Conservation (phyloP, 345 rosid species). For the Arabis hirsuta region DNA sequence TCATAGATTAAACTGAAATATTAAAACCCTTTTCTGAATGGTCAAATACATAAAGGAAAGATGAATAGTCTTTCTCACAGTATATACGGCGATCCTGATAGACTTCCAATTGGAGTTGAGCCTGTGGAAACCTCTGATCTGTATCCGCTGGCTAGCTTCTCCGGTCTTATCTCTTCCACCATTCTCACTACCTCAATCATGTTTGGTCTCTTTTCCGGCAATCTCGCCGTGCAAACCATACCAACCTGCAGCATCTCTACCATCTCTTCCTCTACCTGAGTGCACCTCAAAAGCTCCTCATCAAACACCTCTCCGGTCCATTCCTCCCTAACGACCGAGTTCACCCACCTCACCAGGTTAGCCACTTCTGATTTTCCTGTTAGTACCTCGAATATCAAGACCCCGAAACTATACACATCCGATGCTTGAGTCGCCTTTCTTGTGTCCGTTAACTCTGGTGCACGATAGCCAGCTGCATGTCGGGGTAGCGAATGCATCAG, state of each 20-base stretch:
- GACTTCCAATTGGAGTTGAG: conserved; percentile 48
- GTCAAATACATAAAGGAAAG: conserved; percentile 29
- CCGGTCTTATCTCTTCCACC: conserved; percentile 71
- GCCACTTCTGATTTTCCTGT: conserved; percentile 79
- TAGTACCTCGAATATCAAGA: conserved; percentile 81
- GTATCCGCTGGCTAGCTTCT: conserved; percentile 48
- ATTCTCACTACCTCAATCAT: conserved; percentile 67
- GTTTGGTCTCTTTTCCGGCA: conserved; percentile 81
- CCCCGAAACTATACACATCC: conserved; percentile 88
- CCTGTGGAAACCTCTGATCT: conserved; percentile 53
- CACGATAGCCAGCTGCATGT: conserved; percentile 79
- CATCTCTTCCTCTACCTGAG: conserved; percentile 96
- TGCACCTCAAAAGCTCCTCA: conserved; percentile 74
- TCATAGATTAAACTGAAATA: conserved; percentile 27
- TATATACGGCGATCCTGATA: conserved; percentile 51
- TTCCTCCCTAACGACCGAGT: conserved; percentile 95
- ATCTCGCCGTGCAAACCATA: conserved; percentile 74
- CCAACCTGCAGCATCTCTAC: conserved; percentile 95
- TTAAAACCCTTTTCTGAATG: conserved; percentile 28
- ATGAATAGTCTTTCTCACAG: conserved; percentile 38
- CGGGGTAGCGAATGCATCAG: conserved; percentile 71
- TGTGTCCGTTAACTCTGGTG: conserved; percentile 88
- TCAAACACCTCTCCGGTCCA: conserved; percentile 99
- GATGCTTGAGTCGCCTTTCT: conserved; percentile 76
- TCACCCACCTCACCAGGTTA: conserved; percentile 93